Evolutionary conservation across 768 basidiomycete genomes (phyloP).

Genomic region (Kwoniella europaea): DNA sequence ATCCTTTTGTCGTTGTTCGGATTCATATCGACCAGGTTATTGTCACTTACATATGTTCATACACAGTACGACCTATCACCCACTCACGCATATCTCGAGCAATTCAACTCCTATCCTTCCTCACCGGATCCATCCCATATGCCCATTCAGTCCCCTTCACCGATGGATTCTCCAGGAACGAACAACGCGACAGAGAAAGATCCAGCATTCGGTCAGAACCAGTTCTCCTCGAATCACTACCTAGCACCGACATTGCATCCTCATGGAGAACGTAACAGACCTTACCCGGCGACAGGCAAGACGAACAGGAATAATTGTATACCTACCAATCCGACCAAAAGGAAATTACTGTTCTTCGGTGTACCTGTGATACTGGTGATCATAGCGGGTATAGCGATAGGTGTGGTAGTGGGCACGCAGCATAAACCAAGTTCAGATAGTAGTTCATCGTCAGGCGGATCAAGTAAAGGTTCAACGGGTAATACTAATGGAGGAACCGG

Average conservation of each 20-base stretch:
- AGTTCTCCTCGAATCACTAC: slow-evolving; percentile 37
- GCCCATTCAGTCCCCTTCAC: slow-evolving; percentile 24
- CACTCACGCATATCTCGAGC: slow-evolving; percentile 51
- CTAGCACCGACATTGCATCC: slow-evolving; percentile 32
- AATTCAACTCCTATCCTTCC: slow-evolving; percentile 38
- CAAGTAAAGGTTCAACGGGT: slow-evolving; percentile 9
- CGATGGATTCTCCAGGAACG: slow-evolving; percentile 27
- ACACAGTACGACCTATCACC: slow-evolving; percentile 46
- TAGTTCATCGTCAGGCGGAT: slow-evolving; percentile 7
- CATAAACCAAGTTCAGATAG: slow-evolving; percentile 19
- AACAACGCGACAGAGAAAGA: slow-evolving; percentile 33
- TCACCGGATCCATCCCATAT: slow-evolving; percentile 40
- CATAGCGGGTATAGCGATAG: slow-evolving; percentile 46
- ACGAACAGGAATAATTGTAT: slow-evolving; percentile 23
- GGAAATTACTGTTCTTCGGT: slow-evolving; percentile 46
- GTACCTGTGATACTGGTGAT: slow-evolving; percentile 42
- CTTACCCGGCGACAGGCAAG: not conserved
- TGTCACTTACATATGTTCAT: not conserved
- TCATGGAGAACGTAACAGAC: slow-evolving; percentile 4
- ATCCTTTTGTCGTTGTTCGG: not conserved
- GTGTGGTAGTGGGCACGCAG: slow-evolving; percentile 38
- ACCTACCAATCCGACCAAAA: slow-evolving; percentile 41
- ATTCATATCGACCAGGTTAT: too few species aligned
- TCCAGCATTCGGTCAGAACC: slow-evolving; percentile 34
- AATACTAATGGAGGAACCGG: slow-evolving; percentile 5